These are phyloP conservation scores for Hyaloscypha hepaticicola DNA, from an alignment of 495 filamentous ascomycete species.

Conservation along the genomic window DNA sequence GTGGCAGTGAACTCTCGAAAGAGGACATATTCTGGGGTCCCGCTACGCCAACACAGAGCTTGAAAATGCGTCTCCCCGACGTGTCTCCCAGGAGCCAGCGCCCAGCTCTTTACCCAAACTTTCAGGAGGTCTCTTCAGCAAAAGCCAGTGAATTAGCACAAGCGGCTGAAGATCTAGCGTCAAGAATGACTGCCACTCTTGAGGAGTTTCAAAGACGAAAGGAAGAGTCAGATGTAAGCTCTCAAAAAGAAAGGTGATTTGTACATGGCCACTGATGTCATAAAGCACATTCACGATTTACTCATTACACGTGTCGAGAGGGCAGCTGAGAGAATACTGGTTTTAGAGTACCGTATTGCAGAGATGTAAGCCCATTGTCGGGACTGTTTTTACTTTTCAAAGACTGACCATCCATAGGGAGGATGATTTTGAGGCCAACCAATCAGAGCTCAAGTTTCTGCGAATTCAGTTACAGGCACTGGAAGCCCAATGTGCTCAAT, in stretches of 20 bases:
- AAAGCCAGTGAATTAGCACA: conserved; percentile 37
- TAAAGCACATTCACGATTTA: conserved; percentile 52
- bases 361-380: conserved; percentile 42
- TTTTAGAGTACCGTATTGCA: conserved; percentile 46
- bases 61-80: conserved; percentile 22
- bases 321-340: conserved; percentile 50
- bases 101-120: neutral
- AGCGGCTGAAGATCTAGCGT: conserved; percentile 42
- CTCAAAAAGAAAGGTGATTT: neutral
- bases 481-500: conserved; percentile 47
- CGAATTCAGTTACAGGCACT: conserved; percentile 53
- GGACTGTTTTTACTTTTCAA: neutral
- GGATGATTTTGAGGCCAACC: conserved; percentile 37
- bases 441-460: conserved; percentile 49
- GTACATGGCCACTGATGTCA: conserved; percentile 7
- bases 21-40: conserved; percentile 29
- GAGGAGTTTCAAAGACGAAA: conserved; percentile 42
- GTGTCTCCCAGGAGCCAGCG: neutral
- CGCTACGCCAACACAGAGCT: conserved; percentile 14
- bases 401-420: conserved; percentile 31
- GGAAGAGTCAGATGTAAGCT: conserved; percentile 50
- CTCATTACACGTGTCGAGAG: conserved; percentile 50
- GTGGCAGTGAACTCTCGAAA: neutral
- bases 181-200: conserved; percentile 39
- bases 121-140: conserved; percentile 10